Evolutionary conservation across 257 asterid genomes (phyloP).

Genomic region (Prunella vulgaris): DNA sequence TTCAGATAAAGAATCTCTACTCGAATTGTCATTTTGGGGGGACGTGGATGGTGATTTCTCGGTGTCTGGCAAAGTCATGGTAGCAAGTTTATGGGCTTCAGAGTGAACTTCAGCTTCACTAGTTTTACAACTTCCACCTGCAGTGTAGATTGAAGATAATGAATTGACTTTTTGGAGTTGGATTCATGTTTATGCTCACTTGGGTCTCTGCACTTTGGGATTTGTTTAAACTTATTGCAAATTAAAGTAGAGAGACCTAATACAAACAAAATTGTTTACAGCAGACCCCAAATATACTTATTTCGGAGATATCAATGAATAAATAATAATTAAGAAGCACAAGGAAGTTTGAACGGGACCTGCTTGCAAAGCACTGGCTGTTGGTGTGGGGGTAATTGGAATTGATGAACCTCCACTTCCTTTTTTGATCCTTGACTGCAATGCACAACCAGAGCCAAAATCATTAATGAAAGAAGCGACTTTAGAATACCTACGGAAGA

Average conservation of each 20-base stretch:
- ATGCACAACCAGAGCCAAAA: not conserved
- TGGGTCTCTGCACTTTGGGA: too few relatives aligned
- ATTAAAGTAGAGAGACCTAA: not conserved
- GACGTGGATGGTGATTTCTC: conserved; percentile 25
- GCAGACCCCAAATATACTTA: not conserved
- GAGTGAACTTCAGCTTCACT: conserved; percentile 44
- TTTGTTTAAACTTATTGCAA: not conserved
- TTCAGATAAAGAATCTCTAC: conserved; percentile 21
- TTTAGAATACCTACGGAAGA: conserved; percentile 1
- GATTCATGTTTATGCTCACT: too few relatives aligned
- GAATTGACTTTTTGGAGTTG: not conserved
- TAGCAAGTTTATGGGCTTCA: conserved; percentile 33
- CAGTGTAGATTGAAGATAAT: conserved; percentile 15
- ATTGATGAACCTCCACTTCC: conserved; percentile 51
- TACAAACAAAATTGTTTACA: not conserved
- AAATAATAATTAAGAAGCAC: not conserved
- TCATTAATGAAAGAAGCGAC: not conserved
- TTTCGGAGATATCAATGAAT: not conserved
- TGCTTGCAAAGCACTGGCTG: conserved; percentile 39
- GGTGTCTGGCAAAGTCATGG: conserved; percentile 23
- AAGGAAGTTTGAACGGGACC: conserved; percentile 38
- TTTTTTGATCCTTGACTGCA: conserved; percentile 71
- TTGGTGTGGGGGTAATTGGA: conserved; percentile 38
- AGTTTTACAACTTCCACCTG: conserved; percentile 53
- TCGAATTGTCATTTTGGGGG: conserved; percentile 26